A percentile compares a stretch with the other conserved stretches of the same genome.
Evolutionary conservation across 129 eudicot genomes (phyloP).

Genomic region (Chrysanthemum makinoi): DNA sequence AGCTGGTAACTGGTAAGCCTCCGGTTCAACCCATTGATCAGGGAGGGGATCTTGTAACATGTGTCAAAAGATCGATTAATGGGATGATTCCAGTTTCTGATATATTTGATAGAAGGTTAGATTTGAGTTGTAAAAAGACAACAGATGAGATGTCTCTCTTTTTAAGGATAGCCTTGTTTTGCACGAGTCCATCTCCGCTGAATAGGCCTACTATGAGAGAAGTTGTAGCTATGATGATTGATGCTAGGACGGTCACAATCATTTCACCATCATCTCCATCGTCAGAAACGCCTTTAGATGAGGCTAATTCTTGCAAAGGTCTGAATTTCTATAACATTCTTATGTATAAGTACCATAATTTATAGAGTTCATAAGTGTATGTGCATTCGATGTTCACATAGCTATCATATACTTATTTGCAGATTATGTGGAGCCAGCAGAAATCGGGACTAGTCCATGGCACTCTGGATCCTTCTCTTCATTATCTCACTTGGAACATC

Average conservation of each 20-base stretch:
- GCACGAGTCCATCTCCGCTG: constrained; percentile 72
- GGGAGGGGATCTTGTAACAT: constrained; percentile 87
- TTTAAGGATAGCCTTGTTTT: constrained; percentile 77
- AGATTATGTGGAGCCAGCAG: constrained; percentile 37
- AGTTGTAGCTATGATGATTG: constrained; percentile 79
- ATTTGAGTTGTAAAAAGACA: constrained; percentile 55
- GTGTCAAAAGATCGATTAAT: constrained; percentile 58
- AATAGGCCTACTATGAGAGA: constrained; percentile 90
- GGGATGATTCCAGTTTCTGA: constrained; percentile 34
- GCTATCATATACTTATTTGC: constrained; percentile 17
- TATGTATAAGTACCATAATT: background rate
- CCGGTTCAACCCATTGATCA: constrained; percentile 89
- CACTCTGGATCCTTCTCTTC: constrained; percentile 10
- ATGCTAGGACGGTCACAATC: constrained; percentile 45
- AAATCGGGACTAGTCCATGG: constrained; percentile 16
- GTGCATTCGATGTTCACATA: background rate
- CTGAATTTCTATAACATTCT: background rate
- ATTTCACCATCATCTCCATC: constrained; percentile 56
- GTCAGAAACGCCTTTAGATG: constrained; percentile 75
- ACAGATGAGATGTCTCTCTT: constrained; percentile 65
- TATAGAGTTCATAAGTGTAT: background rate
- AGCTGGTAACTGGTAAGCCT: constrained; percentile 71
- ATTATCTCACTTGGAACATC: constrained; percentile 20
- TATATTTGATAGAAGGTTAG: constrained; percentile 60
- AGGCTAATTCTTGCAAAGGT: constrained; percentile 48